Evolutionary conservation across 2,329 filamentous ascomycete species (phyloP).

Genomic region (Penicillium sclerotigenum): DNA sequence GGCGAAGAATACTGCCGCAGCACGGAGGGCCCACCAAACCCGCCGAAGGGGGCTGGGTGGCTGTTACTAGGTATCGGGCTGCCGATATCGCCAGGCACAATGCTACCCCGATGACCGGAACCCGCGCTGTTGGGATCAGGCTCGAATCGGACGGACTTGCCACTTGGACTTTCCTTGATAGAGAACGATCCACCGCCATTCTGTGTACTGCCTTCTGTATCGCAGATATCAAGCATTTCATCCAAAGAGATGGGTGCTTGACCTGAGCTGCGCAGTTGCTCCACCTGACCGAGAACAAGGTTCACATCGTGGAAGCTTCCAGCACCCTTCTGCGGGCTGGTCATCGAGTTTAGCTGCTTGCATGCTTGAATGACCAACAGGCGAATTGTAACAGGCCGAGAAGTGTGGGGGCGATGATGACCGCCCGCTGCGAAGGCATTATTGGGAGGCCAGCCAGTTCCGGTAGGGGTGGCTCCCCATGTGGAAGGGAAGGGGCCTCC

Average conservation of each 20-base stretch:
- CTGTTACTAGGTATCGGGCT: slow-evolving; percentile 57
- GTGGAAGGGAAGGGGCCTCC: slow-evolving; percentile 38
- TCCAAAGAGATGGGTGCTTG: slow-evolving; percentile 56
- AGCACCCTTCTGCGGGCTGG: slow-evolving; percentile 39
- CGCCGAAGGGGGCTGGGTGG: slow-evolving; percentile 39
- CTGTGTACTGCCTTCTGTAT: slow-evolving; percentile 79
- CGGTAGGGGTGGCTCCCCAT: slow-evolving; percentile 42
- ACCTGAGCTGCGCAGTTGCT: slow-evolving; percentile 59
- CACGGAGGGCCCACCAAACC: slow-evolving; percentile 32
- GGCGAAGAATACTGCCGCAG: slow-evolving; percentile 41
- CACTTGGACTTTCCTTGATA: slow-evolving; percentile 54
- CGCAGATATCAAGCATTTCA: slow-evolving; percentile 80
- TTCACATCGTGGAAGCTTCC: slow-evolving; percentile 70
- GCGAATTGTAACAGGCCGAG: slow-evolving; percentile 67
- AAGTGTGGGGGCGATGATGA: slow-evolving; percentile 52
- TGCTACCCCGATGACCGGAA: slow-evolving; percentile 42
- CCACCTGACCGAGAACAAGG: slow-evolving; percentile 61
- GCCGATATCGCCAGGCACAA: slow-evolving; percentile 64
- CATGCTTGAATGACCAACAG: slow-evolving; percentile 75
- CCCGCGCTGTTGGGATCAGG: slow-evolving; percentile 49
- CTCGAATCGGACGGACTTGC: slow-evolving; percentile 49
- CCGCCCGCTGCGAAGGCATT: slow-evolving; percentile 50
- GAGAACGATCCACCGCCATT: slow-evolving; percentile 92
- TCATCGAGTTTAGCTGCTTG: slow-evolving; percentile 54
- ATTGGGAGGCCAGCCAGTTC: slow-evolving; percentile 46